Evolutionary conservation across 2,329 filamentous ascomycete species (phyloP).

Genomic region (Verticillium nubilum): DNA sequence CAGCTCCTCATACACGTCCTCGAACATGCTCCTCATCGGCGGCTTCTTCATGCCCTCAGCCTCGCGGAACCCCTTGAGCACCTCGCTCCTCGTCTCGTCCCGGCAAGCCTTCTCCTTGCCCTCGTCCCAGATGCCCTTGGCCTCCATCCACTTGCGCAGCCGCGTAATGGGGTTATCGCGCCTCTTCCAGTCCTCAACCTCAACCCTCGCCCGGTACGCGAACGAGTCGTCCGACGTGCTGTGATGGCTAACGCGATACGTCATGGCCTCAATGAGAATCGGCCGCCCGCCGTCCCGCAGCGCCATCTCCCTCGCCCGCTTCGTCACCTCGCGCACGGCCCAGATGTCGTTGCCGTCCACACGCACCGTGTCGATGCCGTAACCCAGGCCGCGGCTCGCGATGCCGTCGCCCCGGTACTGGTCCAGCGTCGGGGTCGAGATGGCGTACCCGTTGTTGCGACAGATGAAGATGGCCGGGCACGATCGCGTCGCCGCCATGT

Average conservation of each 20-base stretch:
- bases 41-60: constrained; percentile 81
- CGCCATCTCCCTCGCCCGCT: constrained; percentile 70
- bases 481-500: constrained; percentile 84
- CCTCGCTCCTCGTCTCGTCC: constrained; percentile 61
- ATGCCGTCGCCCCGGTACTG: constrained; percentile 92
- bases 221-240: constrained; percentile 97
- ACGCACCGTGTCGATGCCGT: constrained; percentile 89
- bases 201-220: constrained; percentile 85
- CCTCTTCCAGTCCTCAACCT: constrained; percentile 94
- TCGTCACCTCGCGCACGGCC: constrained; percentile 76
- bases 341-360: constrained; percentile 95
- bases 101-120: constrained; percentile 70
- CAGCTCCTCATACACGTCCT: constrained; percentile 83
- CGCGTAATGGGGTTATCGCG: constrained; percentile 84
- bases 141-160: constrained; percentile 86
- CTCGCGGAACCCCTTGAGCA: constrained; percentile 77
- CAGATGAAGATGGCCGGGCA: constrained; percentile 88
- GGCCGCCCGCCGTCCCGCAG: constrained; percentile 75
- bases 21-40: constrained; percentile 66
- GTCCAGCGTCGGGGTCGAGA: constrained; percentile 82
- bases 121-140: constrained; percentile 78
- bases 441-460: constrained; percentile 89
- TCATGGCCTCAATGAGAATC: constrained; percentile 91
- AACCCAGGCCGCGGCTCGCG: constrained; percentile 78
- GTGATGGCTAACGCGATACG: constrained; percentile 95